Conservation (phyloP, 495 filamentous ascomycete species). For the Wilcoxina mikolae region DNA sequence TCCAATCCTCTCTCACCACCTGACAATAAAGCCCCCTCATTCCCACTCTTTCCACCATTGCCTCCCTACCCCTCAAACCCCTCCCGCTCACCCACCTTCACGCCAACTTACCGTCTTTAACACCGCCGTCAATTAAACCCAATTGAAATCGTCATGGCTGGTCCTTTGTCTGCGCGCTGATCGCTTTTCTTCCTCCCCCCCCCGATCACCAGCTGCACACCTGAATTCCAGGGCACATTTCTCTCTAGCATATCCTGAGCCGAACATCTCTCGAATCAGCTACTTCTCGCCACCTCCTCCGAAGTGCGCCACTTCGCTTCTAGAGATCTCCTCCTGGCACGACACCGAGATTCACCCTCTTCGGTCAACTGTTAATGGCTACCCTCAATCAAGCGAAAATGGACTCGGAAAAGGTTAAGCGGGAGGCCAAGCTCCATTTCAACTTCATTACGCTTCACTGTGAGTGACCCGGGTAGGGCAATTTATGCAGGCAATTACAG, state of each 20-base stretch:
- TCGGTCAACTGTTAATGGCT: background rate
- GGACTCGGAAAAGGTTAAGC: background rate
- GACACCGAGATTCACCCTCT: background rate
- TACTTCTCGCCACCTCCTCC: background rate
- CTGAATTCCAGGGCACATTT: background rate
- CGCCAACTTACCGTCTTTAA: no score
- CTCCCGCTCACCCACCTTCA: no score
- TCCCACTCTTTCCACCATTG: no score
- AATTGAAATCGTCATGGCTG: background rate
- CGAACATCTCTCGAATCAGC: background rate
- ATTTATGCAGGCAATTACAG: no score
- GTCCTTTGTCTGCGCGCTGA: background rate
- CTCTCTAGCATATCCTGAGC: background rate
- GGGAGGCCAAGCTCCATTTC: slow-evolving; percentile 40
- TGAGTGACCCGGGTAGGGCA: slow-evolving; percentile 29
- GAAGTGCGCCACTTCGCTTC: background rate
- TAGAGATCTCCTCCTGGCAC: background rate
- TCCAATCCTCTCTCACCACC: no score
- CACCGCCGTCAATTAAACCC: background rate
- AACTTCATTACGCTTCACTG: slow-evolving; percentile 82
- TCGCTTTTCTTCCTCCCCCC: background rate
- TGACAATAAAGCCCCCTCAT: no score
- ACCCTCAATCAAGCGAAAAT: background rate
- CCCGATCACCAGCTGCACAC: background rate
- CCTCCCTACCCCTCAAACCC: no score